A percentile compares a stretch with the other conserved stretches of the same genome.
Evolutionary conservation across 2,329 filamentous ascomycete species (phyloP).

Genomic region (Diplodia seriata): DNA sequence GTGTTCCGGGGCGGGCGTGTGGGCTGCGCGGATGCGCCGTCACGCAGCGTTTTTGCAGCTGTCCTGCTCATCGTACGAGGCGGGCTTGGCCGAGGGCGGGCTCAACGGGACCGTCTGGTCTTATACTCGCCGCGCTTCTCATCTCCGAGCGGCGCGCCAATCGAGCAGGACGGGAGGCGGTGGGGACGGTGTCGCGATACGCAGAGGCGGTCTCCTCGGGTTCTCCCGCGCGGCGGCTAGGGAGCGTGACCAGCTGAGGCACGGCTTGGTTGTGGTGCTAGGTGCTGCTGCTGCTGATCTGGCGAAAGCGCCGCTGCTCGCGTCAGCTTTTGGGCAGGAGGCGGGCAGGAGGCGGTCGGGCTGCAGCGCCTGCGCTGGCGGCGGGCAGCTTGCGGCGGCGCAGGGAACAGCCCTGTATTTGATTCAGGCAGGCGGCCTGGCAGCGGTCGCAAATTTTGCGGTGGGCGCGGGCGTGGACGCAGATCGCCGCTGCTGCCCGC

Average conservation of each 20-base stretch:
- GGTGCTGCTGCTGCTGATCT: constrained; percentile 26
- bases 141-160: constrained; percentile 29
- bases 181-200: constrained; percentile 28
- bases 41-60: too few species aligned
- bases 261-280: constrained; percentile 7
- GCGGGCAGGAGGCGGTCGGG: constrained; percentile 24
- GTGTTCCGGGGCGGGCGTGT: too few species aligned
- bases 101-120: constrained; percentile 19
- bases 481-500: constrained; percentile 28
- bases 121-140: constrained; percentile 19
- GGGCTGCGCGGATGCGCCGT: too few species aligned
- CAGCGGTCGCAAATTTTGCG: constrained; percentile 22
- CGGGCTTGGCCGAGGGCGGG: constrained; percentile 8
- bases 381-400: constrained; percentile 11
- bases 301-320: constrained; percentile 29
- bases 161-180: constrained; percentile 12
- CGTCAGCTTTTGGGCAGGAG: constrained; percentile 28
- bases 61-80: constrained; percentile 22
- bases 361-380: constrained; percentile 17
- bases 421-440: constrained; percentile 26
- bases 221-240: constrained; percentile 25
- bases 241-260: constrained; percentile 27
- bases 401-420: constrained; percentile 27
- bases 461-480: constrained; percentile 17
- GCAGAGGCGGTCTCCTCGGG: constrained; percentile 13